Conservation (phyloP, 2,329 filamentous ascomycete genomes). For the Cytospora leucostoma region DNA sequence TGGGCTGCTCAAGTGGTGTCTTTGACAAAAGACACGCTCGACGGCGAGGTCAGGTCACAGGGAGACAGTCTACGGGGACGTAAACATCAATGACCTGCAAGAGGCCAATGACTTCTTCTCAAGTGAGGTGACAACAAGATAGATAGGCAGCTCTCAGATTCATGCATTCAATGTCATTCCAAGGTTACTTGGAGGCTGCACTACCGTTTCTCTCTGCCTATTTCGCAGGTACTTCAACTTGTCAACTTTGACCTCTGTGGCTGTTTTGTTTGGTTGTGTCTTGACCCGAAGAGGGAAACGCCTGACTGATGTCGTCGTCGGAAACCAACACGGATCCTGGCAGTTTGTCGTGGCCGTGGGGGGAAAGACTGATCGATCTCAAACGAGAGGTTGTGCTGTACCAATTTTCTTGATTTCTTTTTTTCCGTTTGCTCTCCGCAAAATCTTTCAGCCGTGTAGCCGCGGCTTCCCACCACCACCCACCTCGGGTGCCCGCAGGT, state of each 20-base stretch:
- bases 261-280: neutral
- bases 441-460: neutral
- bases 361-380: neutral
- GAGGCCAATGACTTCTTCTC: neutral
- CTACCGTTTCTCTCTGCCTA: neutral
- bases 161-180: neutral
- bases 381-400: neutral
- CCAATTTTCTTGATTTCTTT: neutral
- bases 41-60: neutral
- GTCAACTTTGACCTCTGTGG: neutral
- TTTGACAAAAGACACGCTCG: neutral
- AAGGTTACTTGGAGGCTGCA: neutral
- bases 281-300: neutral
- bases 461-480: neutral
- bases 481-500: neutral
- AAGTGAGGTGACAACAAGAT: neutral
- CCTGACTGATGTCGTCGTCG: neutral
- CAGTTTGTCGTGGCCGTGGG: neutral
- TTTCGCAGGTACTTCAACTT: neutral
- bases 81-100: neutral
- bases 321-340: neutral
- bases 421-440: neutral
- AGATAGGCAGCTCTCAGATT: neutral
- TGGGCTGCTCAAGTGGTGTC: constrained; percentile 6
- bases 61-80: neutral